These are phyloP conservation scores for Talaromyces sp. DNA, from an alignment of 2,329 filamentous ascomycete genomes.

Conservation along the genomic window DNA sequence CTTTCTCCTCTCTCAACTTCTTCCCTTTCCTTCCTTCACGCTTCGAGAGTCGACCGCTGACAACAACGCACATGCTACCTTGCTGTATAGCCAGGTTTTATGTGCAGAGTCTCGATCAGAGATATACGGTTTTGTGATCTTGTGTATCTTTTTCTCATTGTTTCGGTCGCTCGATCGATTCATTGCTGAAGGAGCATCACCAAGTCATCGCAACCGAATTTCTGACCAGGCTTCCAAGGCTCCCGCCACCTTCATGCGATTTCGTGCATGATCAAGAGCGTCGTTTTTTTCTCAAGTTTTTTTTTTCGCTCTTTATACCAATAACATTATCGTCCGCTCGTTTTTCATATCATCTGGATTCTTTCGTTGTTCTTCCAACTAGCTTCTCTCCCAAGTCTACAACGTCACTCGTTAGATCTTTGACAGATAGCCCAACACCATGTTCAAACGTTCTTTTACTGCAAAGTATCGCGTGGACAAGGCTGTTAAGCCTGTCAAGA, in stretches of 20 bases:
- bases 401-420: slow-evolving; percentile 40
- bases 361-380: slow-evolving; percentile 20
- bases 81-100: slow-evolving; percentile 11
- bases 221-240: slow-evolving; percentile 49
- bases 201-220: slow-evolving; percentile 28
- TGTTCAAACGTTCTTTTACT: slow-evolving; percentile 91
- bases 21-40: slow-evolving; percentile 43
- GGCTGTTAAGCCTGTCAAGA: slow-evolving; percentile 71
- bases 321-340: slow-evolving; percentile 31
- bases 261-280: slow-evolving; percentile 47
- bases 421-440: slow-evolving; percentile 47
- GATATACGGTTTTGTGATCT: slow-evolving; percentile 9
- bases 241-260: slow-evolving; percentile 43
- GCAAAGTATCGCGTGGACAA: slow-evolving; percentile 84
- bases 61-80: slow-evolving; percentile 27
- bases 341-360: slow-evolving; percentile 29
- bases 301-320: slow-evolving; percentile 24
- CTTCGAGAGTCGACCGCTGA: slow-evolving; percentile 40
- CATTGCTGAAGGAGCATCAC: slow-evolving; percentile 19
- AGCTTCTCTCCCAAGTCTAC: slow-evolving; percentile 31
- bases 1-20: background rate
- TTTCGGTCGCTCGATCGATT: slow-evolving; percentile 22
- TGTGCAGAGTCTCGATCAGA: slow-evolving; percentile 15
- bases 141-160: slow-evolving; percentile 22
- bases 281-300: slow-evolving; percentile 21